Base-by-base conservation (phyloP, 345 rosid species). In the Turritis glabra region DNA sequence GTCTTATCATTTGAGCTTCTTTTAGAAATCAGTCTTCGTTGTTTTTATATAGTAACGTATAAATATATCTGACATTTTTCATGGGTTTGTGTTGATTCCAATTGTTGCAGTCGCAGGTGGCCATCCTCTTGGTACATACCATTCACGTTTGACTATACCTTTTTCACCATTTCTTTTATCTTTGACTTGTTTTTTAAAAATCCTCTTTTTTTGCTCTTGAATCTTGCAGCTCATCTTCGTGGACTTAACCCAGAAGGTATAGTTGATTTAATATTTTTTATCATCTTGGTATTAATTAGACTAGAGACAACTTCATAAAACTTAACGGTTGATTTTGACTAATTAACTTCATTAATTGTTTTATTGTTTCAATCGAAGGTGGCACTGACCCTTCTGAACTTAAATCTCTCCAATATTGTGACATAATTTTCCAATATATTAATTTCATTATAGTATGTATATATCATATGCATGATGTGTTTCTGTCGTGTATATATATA, bases 161-260 rank as follows among this genome's bases (percentile, higher is more conserved):
- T 51, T 51, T 50, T 51, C 3, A 23, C 56, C 50, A 17, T 21
- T 43, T 26, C 18, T 5, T 44, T 63, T 63, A 9, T 18, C 29
- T 50, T 46, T 64, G 38, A 17, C 23, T 43, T 27, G 19, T 7
- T 38, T 60, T 62, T 2, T 1, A 2, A 14, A 40, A 11, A 11
- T 35, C 35, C 14, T 44, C 2, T 26, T 18, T 8, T 9, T 2
- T 48, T 47, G 4, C 0, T 18, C 44, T 29, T 70, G 33, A 26
- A 26, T 53, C 58, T 56, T 27, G 35, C 27, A 73, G 77, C 44
- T 64, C 53, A 62, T 63, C 44, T 41, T 21, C 62, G 77, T 41
- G 70, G 55, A 10, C 71, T 15, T 19, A 72, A 26, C 32, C 29
- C 41, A 25, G n/a, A 40, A 63, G 77, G 77, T 63, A 69, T 22